Evolutionary conservation across 441 rosid species (phyloP), one percentile per base, ranked within the genome.

Genomic region (Adansonia gregorii): DNA sequence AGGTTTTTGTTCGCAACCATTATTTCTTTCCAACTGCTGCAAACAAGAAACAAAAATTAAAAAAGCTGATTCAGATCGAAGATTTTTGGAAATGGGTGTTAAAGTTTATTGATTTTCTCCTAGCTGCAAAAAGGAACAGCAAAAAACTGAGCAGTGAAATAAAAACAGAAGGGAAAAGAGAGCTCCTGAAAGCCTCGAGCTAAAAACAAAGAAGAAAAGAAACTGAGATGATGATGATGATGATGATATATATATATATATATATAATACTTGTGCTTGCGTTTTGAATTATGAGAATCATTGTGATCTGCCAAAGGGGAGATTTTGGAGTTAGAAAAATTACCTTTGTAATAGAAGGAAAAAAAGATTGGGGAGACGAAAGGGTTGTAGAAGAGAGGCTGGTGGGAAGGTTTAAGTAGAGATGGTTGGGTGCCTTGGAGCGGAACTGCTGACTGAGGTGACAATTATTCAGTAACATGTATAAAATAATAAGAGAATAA

Each of bases 1-100:
- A 76, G 76, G 84, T 87, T 90, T 66, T 75, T 82, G 2, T 78
- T 67, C 19, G 72, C 87, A 71, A 39, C 58, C 67, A 49, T 66
- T 58, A 79, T 82, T 87, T 0, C 12, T 8, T 2, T 10, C 14
- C 27, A 0, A 31, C 2, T 58, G 19, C 2, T 78, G 45, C 51
- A 14, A 61, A 27, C 17, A 63, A 15, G 17, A 64, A 24, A 0
- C 4, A 64, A 49, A 58, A 41, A 31, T 11, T 4, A 24, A 24
- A 48, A 49, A 76, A 7, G 14, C 4, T 66, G 7, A n/a, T 66
- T 66, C 27, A 35, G 6, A 12, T 27, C 31, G 24, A 17, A 8
- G 12, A 3, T 67, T 43, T 43, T 67, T 8, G n/a, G 11, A 17
- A 19, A 3, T 19, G 71, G 51, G 3, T 67, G 15, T 43, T 4